Evolutionary conservation across 2,329 filamentous ascomycete species (phyloP), one percentile per base, ranked within the genome.

Genomic region (Decorospora gaudefroyi): DNA sequence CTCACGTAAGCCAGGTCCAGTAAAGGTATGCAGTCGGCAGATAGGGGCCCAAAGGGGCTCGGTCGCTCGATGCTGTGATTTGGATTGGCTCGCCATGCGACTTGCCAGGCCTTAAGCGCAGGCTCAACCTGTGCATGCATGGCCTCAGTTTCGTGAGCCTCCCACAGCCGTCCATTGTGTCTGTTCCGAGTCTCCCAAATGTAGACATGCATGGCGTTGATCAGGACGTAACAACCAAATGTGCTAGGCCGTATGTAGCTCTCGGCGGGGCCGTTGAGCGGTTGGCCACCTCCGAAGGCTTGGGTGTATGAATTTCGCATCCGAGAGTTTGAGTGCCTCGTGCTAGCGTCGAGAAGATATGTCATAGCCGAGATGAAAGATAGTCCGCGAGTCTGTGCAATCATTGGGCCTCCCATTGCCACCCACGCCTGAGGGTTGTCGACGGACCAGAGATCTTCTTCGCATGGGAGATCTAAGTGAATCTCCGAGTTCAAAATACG

Each of bases 51-150:
- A 61, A 84, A 92, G 0, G 89, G 88, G 65, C 93, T 95, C 0
- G 90, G 90, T 37, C 89, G 80, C 67, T 95, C 88, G 4, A 93
- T 74, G 59, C 85, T 90, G 68, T 96, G 90, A 29, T 87, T 82
- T 2, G 89, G 87, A 64, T 93, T 95, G 61, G 84, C 88, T 28
- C 86, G 84, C 92, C 92, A 97, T 0, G 90, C 91, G 32, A 86
- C 81, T 72, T 96, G 90, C 93, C 93, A 99, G 6, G 92, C 91
- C 67, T 90, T 87, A 49, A 99, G 76, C 2, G 92, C 92, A 8
- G 92, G 92, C 68, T 96, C 91, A 45, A 97, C 95, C 63, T 96
- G 90, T 1, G 87, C 83, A 67, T 96, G 91, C 90, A 97, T 95
- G 53, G 90, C 90, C 57, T 97, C 91, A 0, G 90, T 95, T 70